These are phyloP conservation scores for Hymenoscyphus fraxineus DNA, from an alignment of 2,329 filamentous ascomycete species.

Conservation along the genomic window DNA sequence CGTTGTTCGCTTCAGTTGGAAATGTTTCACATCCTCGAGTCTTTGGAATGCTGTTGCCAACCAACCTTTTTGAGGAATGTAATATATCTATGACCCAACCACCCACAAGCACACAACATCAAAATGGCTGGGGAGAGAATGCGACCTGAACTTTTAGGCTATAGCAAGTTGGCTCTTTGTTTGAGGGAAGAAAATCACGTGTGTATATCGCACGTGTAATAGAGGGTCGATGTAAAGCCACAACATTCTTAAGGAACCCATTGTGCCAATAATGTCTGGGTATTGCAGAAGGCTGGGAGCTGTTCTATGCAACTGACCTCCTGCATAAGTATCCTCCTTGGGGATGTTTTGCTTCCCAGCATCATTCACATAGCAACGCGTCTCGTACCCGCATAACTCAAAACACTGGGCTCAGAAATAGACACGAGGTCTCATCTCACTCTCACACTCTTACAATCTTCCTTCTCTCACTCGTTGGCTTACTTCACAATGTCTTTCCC, in stretches of 20 bases:
- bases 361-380: slow-evolving; percentile 20
- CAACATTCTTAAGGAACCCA: slow-evolving; percentile 23
- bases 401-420: slow-evolving; percentile 21
- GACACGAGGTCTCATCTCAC: slow-evolving; percentile 14
- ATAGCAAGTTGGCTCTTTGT: background rate
- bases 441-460: slow-evolving; percentile 6
- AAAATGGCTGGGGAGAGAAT: slow-evolving; percentile 4
- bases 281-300: slow-evolving; percentile 30
- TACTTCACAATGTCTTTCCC: slow-evolving; percentile 29
- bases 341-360: slow-evolving; percentile 27
- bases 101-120: background rate
- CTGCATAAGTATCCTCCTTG: slow-evolving; percentile 31
- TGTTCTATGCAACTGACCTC: slow-evolving; percentile 17
- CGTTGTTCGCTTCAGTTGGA: background rate
- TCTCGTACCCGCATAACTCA: slow-evolving; percentile 23
- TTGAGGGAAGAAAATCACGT: slow-evolving; percentile 18
- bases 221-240: slow-evolving; percentile 13
- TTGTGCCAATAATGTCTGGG: slow-evolving; percentile 20
- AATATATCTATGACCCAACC: background rate
- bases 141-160: background rate
- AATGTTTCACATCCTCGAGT: slow-evolving; percentile 4
- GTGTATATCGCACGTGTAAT: slow-evolving; percentile 7
- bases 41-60: slow-evolving; percentile 8
- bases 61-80: slow-evolving; percentile 8
- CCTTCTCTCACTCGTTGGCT: background rate